Conservation (phyloP, 2,329 filamentous ascomycete species). For the Phialocephala subalpina region DNA sequence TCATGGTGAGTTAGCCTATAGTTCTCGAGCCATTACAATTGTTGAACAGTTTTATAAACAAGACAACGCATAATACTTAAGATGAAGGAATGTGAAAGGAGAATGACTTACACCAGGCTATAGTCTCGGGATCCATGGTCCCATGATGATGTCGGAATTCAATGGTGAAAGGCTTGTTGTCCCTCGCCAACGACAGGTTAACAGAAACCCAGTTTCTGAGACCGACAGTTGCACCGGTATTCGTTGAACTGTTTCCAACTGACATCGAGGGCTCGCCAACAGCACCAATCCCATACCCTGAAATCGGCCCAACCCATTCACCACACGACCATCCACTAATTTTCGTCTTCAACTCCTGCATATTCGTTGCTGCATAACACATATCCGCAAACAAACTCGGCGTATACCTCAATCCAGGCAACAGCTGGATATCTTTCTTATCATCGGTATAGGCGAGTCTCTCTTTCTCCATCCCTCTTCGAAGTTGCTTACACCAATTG, state of each 20-base stretch:
- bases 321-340: neutral
- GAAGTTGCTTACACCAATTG: constrained; percentile 11
- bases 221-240: neutral
- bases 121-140: constrained; percentile 12
- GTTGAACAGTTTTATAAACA: no score
- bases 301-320: neutral
- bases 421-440: neutral
- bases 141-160: constrained; percentile 28
- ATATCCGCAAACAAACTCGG: constrained; percentile 8
- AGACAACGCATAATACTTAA: no score
- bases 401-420: constrained; percentile 13
- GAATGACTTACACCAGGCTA: constrained; percentile 19
- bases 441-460: neutral
- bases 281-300: neutral
- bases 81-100: no score
- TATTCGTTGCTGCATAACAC: constrained; percentile 1
- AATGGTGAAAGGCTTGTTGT: constrained; percentile 22
- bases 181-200: constrained; percentile 10
- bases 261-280: neutral
- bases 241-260: neutral
- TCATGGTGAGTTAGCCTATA: neutral
- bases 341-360: constrained; percentile 13
- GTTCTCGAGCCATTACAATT: neutral
- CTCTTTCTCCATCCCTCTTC: constrained; percentile 14
- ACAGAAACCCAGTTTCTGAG: neutral